A percentile compares a stretch with the other conserved stretches of the same genome.
Evolutionary conservation across 139 green algal genomes (phyloP).

Genomic region (Axilococcus clingmanii): DNA sequence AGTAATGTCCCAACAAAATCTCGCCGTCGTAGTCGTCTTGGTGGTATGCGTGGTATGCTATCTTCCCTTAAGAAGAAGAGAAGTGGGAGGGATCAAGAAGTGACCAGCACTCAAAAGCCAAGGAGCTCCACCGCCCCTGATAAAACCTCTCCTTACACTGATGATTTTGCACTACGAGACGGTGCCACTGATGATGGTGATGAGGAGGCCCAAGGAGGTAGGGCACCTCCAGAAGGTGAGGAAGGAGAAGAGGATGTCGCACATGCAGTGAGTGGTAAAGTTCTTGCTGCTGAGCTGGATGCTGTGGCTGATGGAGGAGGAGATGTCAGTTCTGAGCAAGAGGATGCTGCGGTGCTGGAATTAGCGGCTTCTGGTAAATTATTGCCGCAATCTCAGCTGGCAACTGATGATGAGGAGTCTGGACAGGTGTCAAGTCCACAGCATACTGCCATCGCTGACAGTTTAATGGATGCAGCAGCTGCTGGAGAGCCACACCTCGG

Average conservation of each 20-base stretch:
- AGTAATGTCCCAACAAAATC: no score
- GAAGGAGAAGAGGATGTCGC: background rate
- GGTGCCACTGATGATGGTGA: background rate
- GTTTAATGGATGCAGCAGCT: background rate
- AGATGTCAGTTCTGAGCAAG: background rate
- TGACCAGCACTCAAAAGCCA: no score
- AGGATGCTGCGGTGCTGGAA: constrained; percentile 6
- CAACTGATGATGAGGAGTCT: background rate
- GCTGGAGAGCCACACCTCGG: background rate
- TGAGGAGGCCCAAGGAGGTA: background rate
- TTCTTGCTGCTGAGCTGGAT: background rate
- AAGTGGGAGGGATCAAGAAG: no score
- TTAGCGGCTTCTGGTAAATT: background rate
- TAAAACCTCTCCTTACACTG: background rate
- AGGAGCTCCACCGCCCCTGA: background rate
- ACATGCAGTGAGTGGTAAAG: background rate
- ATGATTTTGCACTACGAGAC: background rate
- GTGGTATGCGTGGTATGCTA: no score
- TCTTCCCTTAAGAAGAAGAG: no score
- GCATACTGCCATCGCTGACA: background rate
- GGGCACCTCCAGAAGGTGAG: background rate
- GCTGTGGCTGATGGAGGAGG: background rate
- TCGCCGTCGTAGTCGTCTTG: no score
- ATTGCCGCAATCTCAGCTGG: background rate
- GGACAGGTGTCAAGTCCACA: background rate